phyloP scores from a whole-genome alignment of 2,329 filamentous ascomycete species.

The Colletotrichum phormii region DNA sequence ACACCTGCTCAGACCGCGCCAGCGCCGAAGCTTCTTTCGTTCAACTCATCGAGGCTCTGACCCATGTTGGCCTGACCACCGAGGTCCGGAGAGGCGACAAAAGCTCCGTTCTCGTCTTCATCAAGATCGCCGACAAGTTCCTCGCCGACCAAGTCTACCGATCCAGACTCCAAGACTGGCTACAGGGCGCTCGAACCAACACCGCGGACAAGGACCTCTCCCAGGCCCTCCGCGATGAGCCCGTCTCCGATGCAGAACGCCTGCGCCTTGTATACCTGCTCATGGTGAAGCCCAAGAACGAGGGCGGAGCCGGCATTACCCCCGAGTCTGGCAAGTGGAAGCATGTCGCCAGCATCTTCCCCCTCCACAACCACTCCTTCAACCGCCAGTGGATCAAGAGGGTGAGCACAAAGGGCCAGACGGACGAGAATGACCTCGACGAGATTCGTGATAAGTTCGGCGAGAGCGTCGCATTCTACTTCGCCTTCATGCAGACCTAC shows the following conservation, averaged over 20 bases:
- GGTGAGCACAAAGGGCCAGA: conserved; percentile 77
- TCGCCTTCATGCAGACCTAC: conserved; percentile 92
- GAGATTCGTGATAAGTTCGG: conserved; percentile 82
- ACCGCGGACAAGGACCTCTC: conserved; percentile 80
- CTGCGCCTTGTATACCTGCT: conserved; percentile 89
- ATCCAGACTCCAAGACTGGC: conserved; percentile 91
- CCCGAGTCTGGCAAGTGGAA: conserved; percentile 78
- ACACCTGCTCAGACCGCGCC: conserved; percentile 65
- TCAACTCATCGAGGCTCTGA: conserved; percentile 80
- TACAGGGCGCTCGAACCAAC: conserved; percentile 84
- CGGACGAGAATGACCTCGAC: conserved; percentile 76
- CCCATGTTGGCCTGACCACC: conserved; percentile 83
- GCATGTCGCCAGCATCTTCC: conserved; percentile 79
- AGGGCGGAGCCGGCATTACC: conserved; percentile 84
- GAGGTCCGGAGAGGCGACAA: conserved; percentile 87
- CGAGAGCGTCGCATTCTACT: conserved; percentile 92
- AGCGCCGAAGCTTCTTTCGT: conserved; percentile 82
- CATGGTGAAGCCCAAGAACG: conserved; percentile 77
- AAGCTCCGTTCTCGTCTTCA: conserved; percentile 83
- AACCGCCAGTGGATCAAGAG: conserved; percentile 82
- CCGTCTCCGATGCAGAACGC: conserved; percentile 88
- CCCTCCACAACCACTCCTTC: conserved; percentile 80
- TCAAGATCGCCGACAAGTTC: conserved; percentile 79
- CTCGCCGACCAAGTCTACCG: conserved; percentile 86
- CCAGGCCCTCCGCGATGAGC: conserved; percentile 76